A percentile compares a stretch with the other conserved stretches of the same genome.
phyloP scores from a whole-genome alignment of 805 yeast species.

The Spathaspora hagerdaliae region DNA sequence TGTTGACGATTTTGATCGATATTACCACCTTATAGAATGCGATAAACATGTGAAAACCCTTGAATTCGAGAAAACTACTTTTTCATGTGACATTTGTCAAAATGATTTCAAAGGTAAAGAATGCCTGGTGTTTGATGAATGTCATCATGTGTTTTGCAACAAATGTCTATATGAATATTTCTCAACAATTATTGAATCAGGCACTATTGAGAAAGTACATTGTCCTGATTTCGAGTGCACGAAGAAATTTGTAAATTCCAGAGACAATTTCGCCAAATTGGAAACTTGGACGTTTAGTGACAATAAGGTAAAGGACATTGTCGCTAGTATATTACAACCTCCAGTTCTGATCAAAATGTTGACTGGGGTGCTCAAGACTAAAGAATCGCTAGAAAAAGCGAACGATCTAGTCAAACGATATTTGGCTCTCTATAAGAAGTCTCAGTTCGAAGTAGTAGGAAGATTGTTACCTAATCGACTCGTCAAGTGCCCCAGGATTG shows the following conservation, averaged over 20 bases:
- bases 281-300: constrained; percentile 16
- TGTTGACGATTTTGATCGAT: constrained; percentile 7
- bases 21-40: constrained; percentile 14
- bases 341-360: constrained; percentile 35
- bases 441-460: constrained; percentile 40
- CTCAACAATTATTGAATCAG: constrained; percentile 37
- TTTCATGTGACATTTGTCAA: constrained; percentile 56
- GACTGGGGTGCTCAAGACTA: constrained; percentile 18
- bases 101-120: constrained; percentile 41
- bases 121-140: constrained; percentile 35
- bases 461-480: constrained; percentile 46
- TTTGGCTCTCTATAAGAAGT: constrained; percentile 28
- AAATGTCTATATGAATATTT: constrained; percentile 43
- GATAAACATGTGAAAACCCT: constrained; percentile 14
- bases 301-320: constrained; percentile 19
- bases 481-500: constrained; percentile 45
- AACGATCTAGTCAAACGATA: constrained; percentile 33
- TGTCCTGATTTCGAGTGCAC: constrained; percentile 57
- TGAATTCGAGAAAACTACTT: constrained; percentile 34
- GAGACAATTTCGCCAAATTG: constrained; percentile 16
- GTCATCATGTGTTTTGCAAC: constrained; percentile 49
- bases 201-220: constrained; percentile 48
- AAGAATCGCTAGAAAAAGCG: constrained; percentile 5
- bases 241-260: constrained; percentile 11
- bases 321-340: constrained; percentile 35